Evolutionary conservation across 495 filamentous ascomycete genomes (phyloP).

Genomic region (Alectoria sarmentosa): DNA sequence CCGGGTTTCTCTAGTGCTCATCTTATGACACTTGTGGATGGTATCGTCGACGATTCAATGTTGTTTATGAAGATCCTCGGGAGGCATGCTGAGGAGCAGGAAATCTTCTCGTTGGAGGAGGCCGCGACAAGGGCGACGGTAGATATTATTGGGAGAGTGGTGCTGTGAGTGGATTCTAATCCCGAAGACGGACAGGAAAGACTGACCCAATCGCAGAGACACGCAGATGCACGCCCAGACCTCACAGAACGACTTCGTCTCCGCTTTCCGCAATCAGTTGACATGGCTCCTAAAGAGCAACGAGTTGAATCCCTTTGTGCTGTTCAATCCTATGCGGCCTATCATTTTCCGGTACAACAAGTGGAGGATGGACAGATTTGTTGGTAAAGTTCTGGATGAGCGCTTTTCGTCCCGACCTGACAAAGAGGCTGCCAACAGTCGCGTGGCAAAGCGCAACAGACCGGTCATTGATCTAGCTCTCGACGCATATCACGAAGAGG

Average conservation of each 20-base stretch:
- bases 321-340: slow-evolving; percentile 24
- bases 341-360: slow-evolving; percentile 30
- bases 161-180: slow-evolving; percentile 22
- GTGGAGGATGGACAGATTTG: slow-evolving; percentile 31
- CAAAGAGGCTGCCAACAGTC: not conserved
- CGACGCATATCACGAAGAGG: slow-evolving; percentile 17
- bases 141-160: slow-evolving; percentile 34
- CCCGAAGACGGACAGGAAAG: slow-evolving; percentile 7
- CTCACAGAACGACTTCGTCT: slow-evolving; percentile 30
- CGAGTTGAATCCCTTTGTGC: slow-evolving; percentile 23
- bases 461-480: slow-evolving; percentile 24
- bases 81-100: slow-evolving; percentile 25
- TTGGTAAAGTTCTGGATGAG: slow-evolving; percentile 32
- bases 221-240: slow-evolving; percentile 31
- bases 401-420: slow-evolving; percentile 25
- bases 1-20: slow-evolving; percentile 31
- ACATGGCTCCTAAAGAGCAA: slow-evolving; percentile 24
- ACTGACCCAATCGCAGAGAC: slow-evolving; percentile 11
- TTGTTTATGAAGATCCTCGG: slow-evolving; percentile 28
- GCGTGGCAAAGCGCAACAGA: slow-evolving; percentile 12
- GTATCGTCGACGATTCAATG: slow-evolving; percentile 30
- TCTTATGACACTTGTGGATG: slow-evolving; percentile 31
- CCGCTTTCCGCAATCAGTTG: slow-evolving; percentile 30
- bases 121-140: slow-evolving; percentile 31
- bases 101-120: slow-evolving; percentile 33